Conservation (phyloP, 2,329 filamentous ascomycete genomes). For the Nigrograna mackinnonii region DNA sequence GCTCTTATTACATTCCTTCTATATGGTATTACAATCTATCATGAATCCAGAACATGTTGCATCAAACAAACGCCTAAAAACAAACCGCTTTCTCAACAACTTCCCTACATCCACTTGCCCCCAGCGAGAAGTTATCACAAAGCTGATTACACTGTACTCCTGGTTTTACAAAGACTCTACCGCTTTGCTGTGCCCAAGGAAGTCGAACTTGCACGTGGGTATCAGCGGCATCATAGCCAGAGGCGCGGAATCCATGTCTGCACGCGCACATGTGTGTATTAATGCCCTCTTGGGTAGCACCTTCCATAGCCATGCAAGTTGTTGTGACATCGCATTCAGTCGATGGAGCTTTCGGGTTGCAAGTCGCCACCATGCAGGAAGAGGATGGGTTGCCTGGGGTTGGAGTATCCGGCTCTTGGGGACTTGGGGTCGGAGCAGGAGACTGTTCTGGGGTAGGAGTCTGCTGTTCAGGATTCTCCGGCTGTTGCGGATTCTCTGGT, state of each 20-base stretch:
- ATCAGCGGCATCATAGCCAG: slow-evolving; percentile 1
- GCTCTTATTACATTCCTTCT: too few relatives aligned
- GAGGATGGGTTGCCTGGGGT: slow-evolving; percentile 4
- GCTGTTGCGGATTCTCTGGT: background rate
- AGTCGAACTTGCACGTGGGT: slow-evolving; percentile 9
- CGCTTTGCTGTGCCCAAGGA: slow-evolving; percentile 13
- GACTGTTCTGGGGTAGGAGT: background rate
- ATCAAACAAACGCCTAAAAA: too few relatives aligned
- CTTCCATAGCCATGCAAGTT: slow-evolving; percentile 41
- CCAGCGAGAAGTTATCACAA: slow-evolving; percentile 16
- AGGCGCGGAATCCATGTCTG: slow-evolving; percentile 13
- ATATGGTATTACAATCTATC: too few relatives aligned
- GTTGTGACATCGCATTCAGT: slow-evolving; percentile 48
- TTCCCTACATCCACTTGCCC: slow-evolving; percentile 19
- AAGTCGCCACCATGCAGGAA: slow-evolving; percentile 30
- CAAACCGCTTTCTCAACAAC: slow-evolving; percentile 9
- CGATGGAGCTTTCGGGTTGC: slow-evolving; percentile 42
- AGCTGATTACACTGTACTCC: slow-evolving; percentile 16
- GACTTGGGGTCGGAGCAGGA: background rate
- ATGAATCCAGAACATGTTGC: too few relatives aligned
- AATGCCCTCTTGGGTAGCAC: slow-evolving; percentile 3
- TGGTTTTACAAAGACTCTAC: slow-evolving; percentile 20
- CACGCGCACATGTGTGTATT: slow-evolving; percentile 14
- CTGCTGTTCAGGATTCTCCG: background rate
- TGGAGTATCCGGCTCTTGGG: slow-evolving; percentile 5